Base-by-base conservation (phyloP, 2,329 filamentous ascomycete genomes). In the Paecilomyces sp. region DNA sequence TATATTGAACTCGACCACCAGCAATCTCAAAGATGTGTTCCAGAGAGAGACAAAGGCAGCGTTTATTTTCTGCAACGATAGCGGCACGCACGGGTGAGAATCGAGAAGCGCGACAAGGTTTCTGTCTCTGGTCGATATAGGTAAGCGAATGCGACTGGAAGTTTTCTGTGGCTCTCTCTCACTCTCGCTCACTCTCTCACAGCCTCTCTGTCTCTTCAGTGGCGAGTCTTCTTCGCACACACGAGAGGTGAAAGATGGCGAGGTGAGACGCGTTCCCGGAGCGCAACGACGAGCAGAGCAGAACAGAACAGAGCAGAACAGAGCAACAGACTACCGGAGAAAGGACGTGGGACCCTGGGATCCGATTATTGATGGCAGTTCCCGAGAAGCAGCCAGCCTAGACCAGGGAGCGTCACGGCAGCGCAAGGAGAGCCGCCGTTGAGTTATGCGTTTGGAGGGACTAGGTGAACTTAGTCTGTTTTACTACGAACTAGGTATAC, bases 1-100 rank as follows among this genome's bases (percentile, higher is more conserved):
- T 47, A 47, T 47, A 47, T 47, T 1, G n/a, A 18, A 47, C 41
- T 47, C 41, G n/a, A 47, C 41, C 41, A 15, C 15, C n/a, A 47
- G 41, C 41, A 15, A 47, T 15, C n/a, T 47, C n/a, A 18, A 15
- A 47, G 31, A 12, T 11, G n/a, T 47, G 60, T 86, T 88, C 87
- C 74, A 25, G 79, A 73, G 57, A 7, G 7, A 18, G 15, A 18
- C 41, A 47, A 47, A 47, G 15, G 41, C 41, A 47, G 41, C 41
- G 41, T 47, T 18, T 47, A 47, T 18, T 47, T 47, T 47, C 41
- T 22, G 41, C 41, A 18, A 47, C 41, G 15, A 47, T 47, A 47
- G 8, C 36, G 36, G 36, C 36, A 47, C 36, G 36, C 15, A 47
- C 36, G 41, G 41, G 15, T 18, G 5, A 22, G 41, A 15, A 41